Base-by-base conservation (phyloP, 2,329 filamentous ascomycete genomes). In the Colletotrichum tropicale region DNA sequence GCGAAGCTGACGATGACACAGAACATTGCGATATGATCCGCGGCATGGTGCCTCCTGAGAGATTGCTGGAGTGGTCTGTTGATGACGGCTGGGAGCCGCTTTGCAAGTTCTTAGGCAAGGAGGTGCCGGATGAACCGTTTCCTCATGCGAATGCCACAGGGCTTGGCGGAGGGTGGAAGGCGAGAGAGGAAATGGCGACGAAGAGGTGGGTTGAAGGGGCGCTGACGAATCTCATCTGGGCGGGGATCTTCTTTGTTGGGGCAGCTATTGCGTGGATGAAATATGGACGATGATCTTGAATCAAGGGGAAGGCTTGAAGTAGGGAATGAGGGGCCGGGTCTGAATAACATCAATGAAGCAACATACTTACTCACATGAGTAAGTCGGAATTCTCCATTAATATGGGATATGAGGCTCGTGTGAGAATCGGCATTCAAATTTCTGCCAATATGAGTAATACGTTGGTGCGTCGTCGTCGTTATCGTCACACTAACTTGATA, bases 1-100 rank as follows among this genome's bases (percentile, higher is more conserved):
- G 4, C n/a, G 6, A 7, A 8, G 9, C 48, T 56, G 62, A 61
- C 24, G 3, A 2, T 10, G 12, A 60, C 1, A 3, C 32, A 82
- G 83, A 83, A 64, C 83, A 84, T 77, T 78, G 77, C 66, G 78
- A 78, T 72, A 82, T 83, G 81, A 80, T 86, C 24, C 81, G 82
- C 13, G 81, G 80, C 12, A 74, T 86, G 8, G 83, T 86, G 9
- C 70, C 75, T 0, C 68, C 69, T 3, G 77, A n/a, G 75, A 77
- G 71, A 12, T 55, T 80, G 1, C 80, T 87, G 5, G 85, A 86
- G 65, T 87, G 82, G 81, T 79, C 81, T 12, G 79, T 84, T 1
- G 78, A 82, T 38, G 82, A 87, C 24, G 85, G 85, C 16, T 87
- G 86, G 85, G 82, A 79, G 64, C 85, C 85, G 12, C 82, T 87